A percentile compares a stretch with the other conserved stretches of the same genome.
Conservation (phyloP, 1,139 yeast genomes). For the Saccharomyces pastorianus region DNA sequence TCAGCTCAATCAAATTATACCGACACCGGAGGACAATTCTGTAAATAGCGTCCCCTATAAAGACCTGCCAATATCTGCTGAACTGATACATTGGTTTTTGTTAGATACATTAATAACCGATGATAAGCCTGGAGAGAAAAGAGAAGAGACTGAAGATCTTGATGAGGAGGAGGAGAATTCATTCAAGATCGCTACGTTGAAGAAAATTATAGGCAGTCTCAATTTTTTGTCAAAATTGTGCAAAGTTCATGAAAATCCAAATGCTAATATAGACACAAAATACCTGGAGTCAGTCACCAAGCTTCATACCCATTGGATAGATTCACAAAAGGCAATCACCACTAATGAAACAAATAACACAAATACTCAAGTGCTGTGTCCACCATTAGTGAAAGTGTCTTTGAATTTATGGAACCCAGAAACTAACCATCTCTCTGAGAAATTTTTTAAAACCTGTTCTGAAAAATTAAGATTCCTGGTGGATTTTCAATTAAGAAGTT, state of each 20-base stretch:
- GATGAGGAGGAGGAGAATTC: conserved; percentile 2
- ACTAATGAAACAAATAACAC: conserved; percentile 6
- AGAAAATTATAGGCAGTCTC: conserved; percentile 18
- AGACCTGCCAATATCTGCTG: conserved; percentile 18
- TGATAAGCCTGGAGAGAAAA: neutral
- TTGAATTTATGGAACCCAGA: conserved; percentile 27
- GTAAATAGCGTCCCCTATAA: conserved; percentile 9
- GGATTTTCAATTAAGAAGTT: conserved; percentile 26
- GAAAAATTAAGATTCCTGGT: conserved; percentile 26
- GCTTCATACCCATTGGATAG: conserved; percentile 9
- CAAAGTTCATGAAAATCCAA: conserved; percentile 10
- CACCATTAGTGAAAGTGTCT: conserved; percentile 19
- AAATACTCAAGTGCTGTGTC: conserved; percentile 3
- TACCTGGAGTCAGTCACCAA: conserved; percentile 3
- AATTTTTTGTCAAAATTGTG: conserved; percentile 21
- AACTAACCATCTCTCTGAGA: conserved; percentile 19
- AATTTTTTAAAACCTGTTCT: conserved; percentile 23
- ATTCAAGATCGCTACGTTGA: conserved; percentile 12
- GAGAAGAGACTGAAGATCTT: conserved; percentile 1
- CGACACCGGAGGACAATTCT: neutral
- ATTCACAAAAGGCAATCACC: conserved; percentile 6
- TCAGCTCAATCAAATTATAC: conserved; percentile 7
- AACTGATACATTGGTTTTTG: conserved; percentile 22
- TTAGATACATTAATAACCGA: conserved; percentile 16
- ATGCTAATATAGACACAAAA: neutral